Conservation (phyloP, 306 rosid genomes). For the Vigna unguiculata region DNA sequence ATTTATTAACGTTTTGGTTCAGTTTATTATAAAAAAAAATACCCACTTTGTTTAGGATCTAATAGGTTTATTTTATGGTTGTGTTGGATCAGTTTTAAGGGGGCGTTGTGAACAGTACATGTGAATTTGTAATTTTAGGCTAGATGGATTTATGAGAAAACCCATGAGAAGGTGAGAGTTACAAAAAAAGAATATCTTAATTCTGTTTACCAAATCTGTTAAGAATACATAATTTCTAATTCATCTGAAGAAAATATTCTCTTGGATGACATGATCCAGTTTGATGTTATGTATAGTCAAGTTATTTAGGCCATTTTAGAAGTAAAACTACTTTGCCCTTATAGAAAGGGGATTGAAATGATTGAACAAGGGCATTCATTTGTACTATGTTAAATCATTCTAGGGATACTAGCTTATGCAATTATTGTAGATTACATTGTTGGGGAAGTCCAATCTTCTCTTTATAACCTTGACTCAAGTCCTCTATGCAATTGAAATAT, state of each 20-base stretch:
- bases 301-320: constrained; percentile 1
- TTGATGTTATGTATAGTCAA: background rate
- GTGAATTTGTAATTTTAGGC: background rate
- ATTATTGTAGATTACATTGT: background rate
- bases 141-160: background rate
- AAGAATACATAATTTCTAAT: background rate
- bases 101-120: background rate
- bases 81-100: background rate
- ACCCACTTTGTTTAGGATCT: background rate
- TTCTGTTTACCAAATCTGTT: background rate
- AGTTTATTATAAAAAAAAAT: background rate
- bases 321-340: background rate
- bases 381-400: background rate
- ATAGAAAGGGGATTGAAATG: background rate
- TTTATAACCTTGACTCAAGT: background rate
- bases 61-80: background rate
- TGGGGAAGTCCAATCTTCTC: background rate
- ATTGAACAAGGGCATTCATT: background rate
- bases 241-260: background rate
- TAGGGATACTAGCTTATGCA: background rate
- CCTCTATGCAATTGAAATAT: background rate
- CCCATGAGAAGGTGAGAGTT: background rate
- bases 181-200: background rate
- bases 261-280: background rate
- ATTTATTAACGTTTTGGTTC: background rate